phyloP scores from a whole-genome alignment of 2,329 filamentous ascomycete genomes.

The Diaporthe batatas region DNA sequence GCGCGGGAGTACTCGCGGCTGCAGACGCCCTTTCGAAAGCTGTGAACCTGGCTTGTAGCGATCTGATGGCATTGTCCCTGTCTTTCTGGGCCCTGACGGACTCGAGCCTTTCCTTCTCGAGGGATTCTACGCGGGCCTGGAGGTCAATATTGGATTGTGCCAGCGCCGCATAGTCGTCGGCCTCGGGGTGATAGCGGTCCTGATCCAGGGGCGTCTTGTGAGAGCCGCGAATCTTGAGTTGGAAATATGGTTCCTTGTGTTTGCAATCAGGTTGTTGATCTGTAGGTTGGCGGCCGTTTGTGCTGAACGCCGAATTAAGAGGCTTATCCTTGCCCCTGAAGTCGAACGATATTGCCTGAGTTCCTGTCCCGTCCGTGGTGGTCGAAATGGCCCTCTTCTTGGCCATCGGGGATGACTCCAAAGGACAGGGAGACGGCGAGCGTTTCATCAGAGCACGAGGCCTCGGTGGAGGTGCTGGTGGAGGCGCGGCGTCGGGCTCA shows the following conservation, averaged over 20 bases:
- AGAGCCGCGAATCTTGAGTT: neutral
- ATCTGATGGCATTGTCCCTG: neutral
- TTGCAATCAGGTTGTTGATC: neutral
- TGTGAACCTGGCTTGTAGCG: constrained; percentile 3
- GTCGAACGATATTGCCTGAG: neutral
- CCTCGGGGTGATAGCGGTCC: too few species aligned
- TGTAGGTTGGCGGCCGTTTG: neutral
- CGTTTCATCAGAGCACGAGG: constrained; percentile 28
- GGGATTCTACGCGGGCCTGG: neutral
- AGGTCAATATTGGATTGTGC: neutral
- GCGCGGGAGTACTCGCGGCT: neutral
- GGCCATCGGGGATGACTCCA: neutral
- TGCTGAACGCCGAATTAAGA: neutral
- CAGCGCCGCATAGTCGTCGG: neutral
- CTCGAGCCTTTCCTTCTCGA: constrained; percentile 25
- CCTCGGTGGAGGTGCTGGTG: constrained; percentile 4
- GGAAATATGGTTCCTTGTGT: neutral
- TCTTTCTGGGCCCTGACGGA: neutral
- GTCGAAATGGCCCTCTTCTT: constrained; percentile 12
- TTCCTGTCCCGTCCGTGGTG: neutral
- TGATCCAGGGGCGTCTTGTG: neutral
- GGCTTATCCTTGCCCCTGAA: neutral
- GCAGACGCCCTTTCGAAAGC: constrained; percentile 6
- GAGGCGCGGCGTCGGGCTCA: neutral
- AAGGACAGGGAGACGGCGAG: constrained; percentile 7